Evolutionary conservation across 108 stramenopile species (phyloP), one percentile per base, ranked within the genome.

Genomic region (Bacterosira constricta): DNA sequence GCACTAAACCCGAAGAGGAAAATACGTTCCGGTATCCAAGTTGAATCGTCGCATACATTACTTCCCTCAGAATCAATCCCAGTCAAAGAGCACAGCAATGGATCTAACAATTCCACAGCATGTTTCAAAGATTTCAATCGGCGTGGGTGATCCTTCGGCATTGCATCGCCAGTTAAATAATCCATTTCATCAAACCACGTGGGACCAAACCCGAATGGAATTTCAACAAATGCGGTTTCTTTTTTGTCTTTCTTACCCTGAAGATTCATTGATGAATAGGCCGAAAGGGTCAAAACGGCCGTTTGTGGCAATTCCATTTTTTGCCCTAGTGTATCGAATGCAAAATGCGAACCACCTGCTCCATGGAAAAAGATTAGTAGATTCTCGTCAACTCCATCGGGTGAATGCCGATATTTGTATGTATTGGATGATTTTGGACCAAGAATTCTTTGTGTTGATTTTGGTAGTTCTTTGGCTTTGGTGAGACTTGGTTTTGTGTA

Each of bases 111-210:
- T 4, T 59, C 54, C 11, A 75, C 46, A 7, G 79, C 83, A 18
- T 34, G 34, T 20, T 46, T 12, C 32, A 80, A 27, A 31, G 50
- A 63, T 45, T 32, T 31, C 29, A 69, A 15, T 52, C 74, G 63
- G 32, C 64, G 45, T n/a, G 62, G 49, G 54, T 80, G 59, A 42
- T 59, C 23, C 18, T 38, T 58, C 17, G 47, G 25, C 31, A 83
- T 34, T 7, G 56, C 15, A 10, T 56, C 49, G 31, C 83, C 83
- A n/a, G 67, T 77, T 1, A 46, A 18, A 55, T 77, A 76, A 66
- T 83, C 83, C 79, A 83, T 80, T 57, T 83, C 83, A 53, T 83
- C 77, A 37, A 80, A 83, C 79, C 79, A 83, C 2, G 79, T 73
- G 30, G 76, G 51, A 20, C 83, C 83, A 9, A 83, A 63, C 18